These are phyloP conservation scores for Priceomyces melissophilus DNA, from an alignment of 805 yeast genomes.

Conservation along the genomic window DNA sequence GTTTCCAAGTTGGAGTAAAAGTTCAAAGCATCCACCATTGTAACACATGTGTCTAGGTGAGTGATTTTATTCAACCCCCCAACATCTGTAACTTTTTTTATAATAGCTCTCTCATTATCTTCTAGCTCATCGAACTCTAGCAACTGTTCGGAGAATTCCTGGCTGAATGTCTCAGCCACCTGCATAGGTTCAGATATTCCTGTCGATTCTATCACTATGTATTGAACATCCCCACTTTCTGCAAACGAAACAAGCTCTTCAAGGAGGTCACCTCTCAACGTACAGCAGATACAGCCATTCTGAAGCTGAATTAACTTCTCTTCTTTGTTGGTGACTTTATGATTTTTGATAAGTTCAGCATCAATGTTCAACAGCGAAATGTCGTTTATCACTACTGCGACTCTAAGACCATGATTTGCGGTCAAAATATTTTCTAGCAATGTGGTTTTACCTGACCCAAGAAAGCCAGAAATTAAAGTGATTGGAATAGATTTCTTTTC, in stretches of 20 bases:
- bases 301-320: constrained; percentile 45
- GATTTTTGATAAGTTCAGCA: constrained; percentile 37
- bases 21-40: constrained; percentile 43
- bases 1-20: constrained; percentile 42
- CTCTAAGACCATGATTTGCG: constrained; percentile 35
- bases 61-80: constrained; percentile 43
- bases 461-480: constrained; percentile 45
- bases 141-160: constrained; percentile 36
- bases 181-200: constrained; percentile 51
- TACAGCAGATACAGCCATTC: constrained; percentile 49
- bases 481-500: constrained; percentile 34
- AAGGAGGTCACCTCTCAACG: constrained; percentile 43
- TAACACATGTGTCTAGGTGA: constrained; percentile 43
- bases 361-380: constrained; percentile 43
- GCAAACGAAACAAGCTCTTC: constrained; percentile 40
- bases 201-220: constrained; percentile 44
- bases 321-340: constrained; percentile 37
- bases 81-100: constrained; percentile 24
- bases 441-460: constrained; percentile 48
- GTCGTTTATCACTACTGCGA: constrained; percentile 48
- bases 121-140: constrained; percentile 20
- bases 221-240: constrained; percentile 32
- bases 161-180: constrained; percentile 47
- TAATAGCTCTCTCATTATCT: constrained; percentile 14
- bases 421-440: constrained; percentile 41